Evolutionary conservation across 305 asterid species (phyloP), one percentile per base, ranked within the genome.

Genomic region (Fraxinus albicans): DNA sequence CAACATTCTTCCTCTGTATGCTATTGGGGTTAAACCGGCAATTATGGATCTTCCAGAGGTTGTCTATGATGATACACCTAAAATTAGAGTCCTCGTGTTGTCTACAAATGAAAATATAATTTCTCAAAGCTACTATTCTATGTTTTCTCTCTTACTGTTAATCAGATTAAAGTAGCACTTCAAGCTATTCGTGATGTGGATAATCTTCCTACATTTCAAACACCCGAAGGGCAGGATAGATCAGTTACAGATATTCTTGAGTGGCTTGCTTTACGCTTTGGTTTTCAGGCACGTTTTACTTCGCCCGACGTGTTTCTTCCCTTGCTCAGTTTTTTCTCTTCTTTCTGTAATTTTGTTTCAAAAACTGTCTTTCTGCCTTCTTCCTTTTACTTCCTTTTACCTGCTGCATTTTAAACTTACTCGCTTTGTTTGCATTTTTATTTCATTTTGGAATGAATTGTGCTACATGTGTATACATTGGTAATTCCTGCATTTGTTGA

Each of bases 31-130:
- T 86, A 95, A 90, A 85, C 99, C 99, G 13, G 98, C 92, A 67
- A 92, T 97, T 80, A 95, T 97, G 99, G 97, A 95, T 86, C 95
- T 94, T 80, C 94, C 98, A 23, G 99, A 97, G 99, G 99, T 96
- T 84, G 79, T 83, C 69, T 76, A 55, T 40, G 55, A 76, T 79
- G 58, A 84, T 81, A 35, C 58, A 33, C 81, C 23, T 40, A 40
- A 74, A 50, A 79, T 73, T 81, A 63, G 15, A 72, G 34, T 80
- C 63, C 73, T 79, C 73, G 15, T 79, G 63, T 65, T 27, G 65
- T 75, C 40, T 42, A 31, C 50, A 55, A 76, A 85, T 80, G 27
- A 82, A 44, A 40, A 60, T 77, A 76, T 79, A 81, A 84, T 84
- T 81, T 73, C 21, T 72, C 27, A 8, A 34, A 15, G 40, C 55